Base-by-base conservation (phyloP, 306 rosid genomes). In the Trifolium subterraneum region DNA sequence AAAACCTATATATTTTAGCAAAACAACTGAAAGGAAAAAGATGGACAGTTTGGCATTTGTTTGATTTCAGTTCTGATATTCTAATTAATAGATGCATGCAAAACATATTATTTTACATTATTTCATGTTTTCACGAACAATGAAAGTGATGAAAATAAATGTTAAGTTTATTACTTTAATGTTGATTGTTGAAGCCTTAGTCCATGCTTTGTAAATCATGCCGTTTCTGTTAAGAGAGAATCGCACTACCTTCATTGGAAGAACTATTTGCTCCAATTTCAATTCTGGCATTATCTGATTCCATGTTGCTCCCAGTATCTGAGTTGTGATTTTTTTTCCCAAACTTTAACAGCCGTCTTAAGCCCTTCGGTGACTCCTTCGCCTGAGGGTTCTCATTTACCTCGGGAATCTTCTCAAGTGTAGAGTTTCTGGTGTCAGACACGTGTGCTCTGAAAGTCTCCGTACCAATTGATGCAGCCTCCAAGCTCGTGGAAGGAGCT, bases 361-460 rank as follows among this genome's bases (percentile, higher is more conserved):
- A 74, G 59, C 98, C 98, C 78, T 86, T 91, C 4, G 96, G 68
- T 4, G 93, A 78, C 68, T 93, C 93, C 82, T 87, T 91, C 76
- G 52, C 87, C 83, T 83, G 94, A 73, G 88, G 82, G 79, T 81
- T 91, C 89, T 89, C 98, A 76, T 73, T 25, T 61, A 84, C 76
- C 83, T 90, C 98, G 6, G 97, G 92, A 84, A 88, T 91, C 89
- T 87, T 89, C 74, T 87, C 97, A 50, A 89, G 90, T 50, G 83
- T 87, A 50, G 72, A 72, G 81, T 85, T 77, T 79, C 94, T 84
- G 60, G 85, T 72, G 54, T 89, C 91, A 7, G 83, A 79, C 71
- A 88, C 74, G 2, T 73, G 85, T 6, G 88, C 82, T 83, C 67
- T 86, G 71, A 83, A 74, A 44, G 86, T 68, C 65, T 75, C 89